Conservation (phyloP, 2,329 filamentous ascomycete genomes). For the Leptoxyphium fumago region DNA sequence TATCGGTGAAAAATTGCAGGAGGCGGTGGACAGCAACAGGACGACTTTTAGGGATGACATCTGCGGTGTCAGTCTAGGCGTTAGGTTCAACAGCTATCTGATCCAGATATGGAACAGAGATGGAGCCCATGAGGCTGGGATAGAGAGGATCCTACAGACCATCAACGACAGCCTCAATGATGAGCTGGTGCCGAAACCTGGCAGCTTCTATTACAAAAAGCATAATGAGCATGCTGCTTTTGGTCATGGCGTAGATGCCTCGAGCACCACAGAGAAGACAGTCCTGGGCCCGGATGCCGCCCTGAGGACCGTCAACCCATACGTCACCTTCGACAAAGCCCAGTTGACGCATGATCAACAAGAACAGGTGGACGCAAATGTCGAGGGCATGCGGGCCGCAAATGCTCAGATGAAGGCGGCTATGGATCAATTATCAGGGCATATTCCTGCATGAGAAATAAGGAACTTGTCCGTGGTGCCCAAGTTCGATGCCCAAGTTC, state of each 20-base stretch:
- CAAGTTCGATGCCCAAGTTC: too few relatives aligned
- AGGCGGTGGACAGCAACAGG: slow-evolving; percentile 45
- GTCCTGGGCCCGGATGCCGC: background rate
- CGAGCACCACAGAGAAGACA: background rate
- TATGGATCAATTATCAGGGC: background rate
- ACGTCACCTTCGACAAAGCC: background rate
- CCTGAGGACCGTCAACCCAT: background rate
- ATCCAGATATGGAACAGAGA: slow-evolving; percentile 92
- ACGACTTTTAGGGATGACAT: slow-evolving; percentile 59
- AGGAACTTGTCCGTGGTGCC: too few relatives aligned
- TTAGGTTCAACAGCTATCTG: slow-evolving; percentile 77
- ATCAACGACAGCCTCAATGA: slow-evolving; percentile 59
- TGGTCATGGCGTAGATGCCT: background rate
- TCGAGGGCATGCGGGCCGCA: background rate
- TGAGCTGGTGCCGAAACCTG: slow-evolving; percentile 54
- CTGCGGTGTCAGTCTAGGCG: slow-evolving; percentile 74
- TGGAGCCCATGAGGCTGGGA: slow-evolving; percentile 61
- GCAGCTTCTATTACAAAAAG: slow-evolving; percentile 59
- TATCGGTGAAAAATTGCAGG: slow-evolving; percentile 67
- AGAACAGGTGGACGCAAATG: background rate
- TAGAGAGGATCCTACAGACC: slow-evolving; percentile 57
- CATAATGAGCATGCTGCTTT: slow-evolving; percentile 76
- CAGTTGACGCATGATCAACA: background rate
- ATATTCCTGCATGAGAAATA: too few relatives aligned
- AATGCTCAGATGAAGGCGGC: background rate